Percentiles rank a stretch among this genome's conserved stretches.
phyloP scores from a whole-genome alignment of 208 protist genomes.

The Wallacemonas rigidus region DNA sequence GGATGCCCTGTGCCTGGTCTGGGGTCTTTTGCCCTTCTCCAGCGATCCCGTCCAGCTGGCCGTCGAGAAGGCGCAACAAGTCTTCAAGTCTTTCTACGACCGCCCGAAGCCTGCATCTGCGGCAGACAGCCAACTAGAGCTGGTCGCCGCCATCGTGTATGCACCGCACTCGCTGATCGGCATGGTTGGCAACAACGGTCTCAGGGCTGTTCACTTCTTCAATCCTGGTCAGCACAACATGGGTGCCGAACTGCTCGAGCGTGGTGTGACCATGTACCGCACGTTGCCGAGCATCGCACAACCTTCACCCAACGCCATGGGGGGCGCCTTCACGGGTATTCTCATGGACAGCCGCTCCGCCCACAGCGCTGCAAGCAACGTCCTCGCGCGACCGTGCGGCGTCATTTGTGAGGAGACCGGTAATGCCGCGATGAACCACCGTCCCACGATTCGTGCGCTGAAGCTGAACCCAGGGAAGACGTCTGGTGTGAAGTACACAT shows the following conservation, averaged over 20 bases:
- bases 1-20: conserved; percentile 65
- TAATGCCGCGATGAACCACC: neutral
- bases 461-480: neutral
- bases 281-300: conserved; percentile 32
- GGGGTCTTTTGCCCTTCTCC: conserved; percentile 63
- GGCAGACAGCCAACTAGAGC: conserved; percentile 28
- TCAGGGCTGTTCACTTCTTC: conserved; percentile 62
- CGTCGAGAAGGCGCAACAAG: conserved; percentile 47
- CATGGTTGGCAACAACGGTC: conserved; percentile 41
- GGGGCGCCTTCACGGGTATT: conserved; percentile 41
- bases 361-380: conserved; percentile 43
- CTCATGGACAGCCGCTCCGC: conserved; percentile 55
- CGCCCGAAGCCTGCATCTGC: conserved; percentile 38
- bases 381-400: conserved; percentile 64
- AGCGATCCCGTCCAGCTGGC: conserved; percentile 63
- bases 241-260: conserved; percentile 43
- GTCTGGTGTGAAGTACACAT: conserved; percentile 22
- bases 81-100: conserved; percentile 48
- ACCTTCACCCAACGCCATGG: neutral
- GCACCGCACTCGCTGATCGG: conserved; percentile 60
- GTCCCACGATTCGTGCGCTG: neutral
- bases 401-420: conserved; percentile 27
- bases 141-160: conserved; percentile 59
- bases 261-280: conserved; percentile 45
- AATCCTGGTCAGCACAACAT: conserved; percentile 44